phyloP scores from a whole-genome alignment of 352 stramenopile genomes.

The Globisporangium sylvaticum region DNA sequence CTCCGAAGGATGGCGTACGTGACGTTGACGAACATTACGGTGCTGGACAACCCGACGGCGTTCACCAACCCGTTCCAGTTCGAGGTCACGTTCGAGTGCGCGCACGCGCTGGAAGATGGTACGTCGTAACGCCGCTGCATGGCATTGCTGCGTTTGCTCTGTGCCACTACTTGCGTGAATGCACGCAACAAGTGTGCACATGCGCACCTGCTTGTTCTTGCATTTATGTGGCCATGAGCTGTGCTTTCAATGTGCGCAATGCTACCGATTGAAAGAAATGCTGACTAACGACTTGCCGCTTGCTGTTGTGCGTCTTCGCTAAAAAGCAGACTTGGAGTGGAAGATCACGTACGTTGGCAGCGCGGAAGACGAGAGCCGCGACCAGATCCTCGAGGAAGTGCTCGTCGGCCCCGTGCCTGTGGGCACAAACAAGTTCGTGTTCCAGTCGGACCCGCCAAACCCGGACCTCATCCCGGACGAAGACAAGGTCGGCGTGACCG shows the following conservation, averaged over 20 bases:
- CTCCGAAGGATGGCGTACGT: conserved; percentile 71
- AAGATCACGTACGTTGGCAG: conserved; percentile 99
- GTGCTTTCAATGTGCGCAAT: background rate
- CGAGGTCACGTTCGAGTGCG: conserved; percentile 99
- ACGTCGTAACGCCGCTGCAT: conserved; percentile 17
- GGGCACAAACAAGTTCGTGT: conserved; percentile 98
- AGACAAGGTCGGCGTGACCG: conserved; percentile 98
- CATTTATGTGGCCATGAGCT: background rate
- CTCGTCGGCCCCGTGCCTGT: conserved; percentile 97
- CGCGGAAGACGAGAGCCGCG: conserved; percentile 92
- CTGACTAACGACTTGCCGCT: conserved; percentile 3
- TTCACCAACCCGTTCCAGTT: conserved; percentile 99
- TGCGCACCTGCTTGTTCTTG: too few species aligned
- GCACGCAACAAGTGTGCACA: too few species aligned
- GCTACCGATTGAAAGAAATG: background rate
- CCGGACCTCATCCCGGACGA: conserved; percentile 89
- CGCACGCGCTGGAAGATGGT: conserved; percentile 94
- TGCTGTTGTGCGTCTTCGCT: conserved; percentile 7
- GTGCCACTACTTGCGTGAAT: background rate
- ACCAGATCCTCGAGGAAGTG: conserved; percentile 98
- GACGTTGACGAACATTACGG: conserved; percentile 92
- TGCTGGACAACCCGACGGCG: conserved; percentile 97
- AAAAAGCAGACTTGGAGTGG: conserved; percentile 95
- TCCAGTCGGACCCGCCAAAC: conserved; percentile 95
- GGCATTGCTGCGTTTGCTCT: background rate